Percentiles rank a stretch among this genome's conserved stretches.
Evolutionary conservation across 2,329 filamentous ascomycete species (phyloP).

Genomic region (Talaromyces sp.): DNA sequence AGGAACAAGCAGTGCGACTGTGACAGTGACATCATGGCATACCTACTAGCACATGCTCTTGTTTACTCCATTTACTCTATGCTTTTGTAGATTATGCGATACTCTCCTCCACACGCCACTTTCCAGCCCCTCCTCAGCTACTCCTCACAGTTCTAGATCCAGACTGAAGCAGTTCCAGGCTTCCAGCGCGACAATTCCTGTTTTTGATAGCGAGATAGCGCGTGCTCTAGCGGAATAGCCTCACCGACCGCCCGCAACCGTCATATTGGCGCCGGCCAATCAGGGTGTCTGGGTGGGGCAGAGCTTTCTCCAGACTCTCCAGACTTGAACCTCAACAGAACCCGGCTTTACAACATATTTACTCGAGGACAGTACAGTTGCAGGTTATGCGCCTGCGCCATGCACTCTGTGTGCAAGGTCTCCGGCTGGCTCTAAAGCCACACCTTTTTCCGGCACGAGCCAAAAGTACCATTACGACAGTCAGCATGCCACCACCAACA

Average conservation of each 20-base stretch:
- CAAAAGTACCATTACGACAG: conserved; percentile 4
- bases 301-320: not conserved
- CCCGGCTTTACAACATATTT: too few species aligned
- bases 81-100: not conserved
- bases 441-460: not conserved
- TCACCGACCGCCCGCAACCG: not conserved
- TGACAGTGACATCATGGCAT: not conserved
- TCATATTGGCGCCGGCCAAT: not conserved
- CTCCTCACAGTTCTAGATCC: too few species aligned
- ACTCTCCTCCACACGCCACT: too few species aligned
- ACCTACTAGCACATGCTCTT: not conserved
- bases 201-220: not conserved
- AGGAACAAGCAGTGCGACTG: not conserved
- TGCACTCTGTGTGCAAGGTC: not conserved
- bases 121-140: too few species aligned
- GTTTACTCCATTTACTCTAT: not conserved
- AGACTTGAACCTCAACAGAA: not conserved
- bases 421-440: not conserved
- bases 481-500: conserved; percentile 13
- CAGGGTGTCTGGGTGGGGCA: not conserved
- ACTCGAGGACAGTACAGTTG: too few species aligned
- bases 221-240: not conserved
- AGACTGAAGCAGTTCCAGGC: not conserved
- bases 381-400: not conserved
- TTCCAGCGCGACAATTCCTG: not conserved